These are phyloP conservation scores for Chaetoscypha palmicola DNA, from an alignment of 2,329 filamentous ascomycete genomes.

Conservation along the genomic window DNA sequence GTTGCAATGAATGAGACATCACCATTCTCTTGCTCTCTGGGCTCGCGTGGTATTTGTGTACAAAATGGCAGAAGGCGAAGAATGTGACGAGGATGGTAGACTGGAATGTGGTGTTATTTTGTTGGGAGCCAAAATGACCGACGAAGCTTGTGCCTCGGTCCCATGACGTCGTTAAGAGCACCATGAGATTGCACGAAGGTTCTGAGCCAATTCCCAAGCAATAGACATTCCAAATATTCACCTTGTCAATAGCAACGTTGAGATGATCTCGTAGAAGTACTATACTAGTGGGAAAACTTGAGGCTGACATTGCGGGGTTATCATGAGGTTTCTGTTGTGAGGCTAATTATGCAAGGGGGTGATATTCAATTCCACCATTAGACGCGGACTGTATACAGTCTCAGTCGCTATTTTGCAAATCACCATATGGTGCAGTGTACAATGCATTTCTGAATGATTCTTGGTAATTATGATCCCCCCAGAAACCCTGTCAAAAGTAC, in stretches of 20 bases:
- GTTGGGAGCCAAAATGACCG: neutral
- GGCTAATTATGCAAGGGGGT: too few species aligned
- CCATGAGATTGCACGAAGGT: too few species aligned
- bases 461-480: constrained; percentile 17
- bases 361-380: too few species aligned
- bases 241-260: too few species aligned
- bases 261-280: too few species aligned
- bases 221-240: too few species aligned
- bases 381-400: too few species aligned
- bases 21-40: neutral
- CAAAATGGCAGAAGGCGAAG: neutral
- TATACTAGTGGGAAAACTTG: too few species aligned
- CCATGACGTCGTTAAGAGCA: constrained; percentile 16
- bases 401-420: constrained; percentile 25
- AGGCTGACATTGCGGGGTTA: too few species aligned
- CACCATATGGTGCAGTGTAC: constrained; percentile 28
- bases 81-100: constrained; percentile 1
- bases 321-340: neutral
- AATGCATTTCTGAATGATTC: constrained; percentile 23
- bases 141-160: constrained; percentile 5
- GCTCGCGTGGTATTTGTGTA: neutral
- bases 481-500: constrained; percentile 20
- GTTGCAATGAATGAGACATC: too few species aligned
- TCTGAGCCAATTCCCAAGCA: too few species aligned
- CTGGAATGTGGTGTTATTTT: constrained; percentile 8